Evolutionary conservation across 192 early-diverging fungal genomes (phyloP).

Genomic region (Linnemannia hyalina): DNA sequence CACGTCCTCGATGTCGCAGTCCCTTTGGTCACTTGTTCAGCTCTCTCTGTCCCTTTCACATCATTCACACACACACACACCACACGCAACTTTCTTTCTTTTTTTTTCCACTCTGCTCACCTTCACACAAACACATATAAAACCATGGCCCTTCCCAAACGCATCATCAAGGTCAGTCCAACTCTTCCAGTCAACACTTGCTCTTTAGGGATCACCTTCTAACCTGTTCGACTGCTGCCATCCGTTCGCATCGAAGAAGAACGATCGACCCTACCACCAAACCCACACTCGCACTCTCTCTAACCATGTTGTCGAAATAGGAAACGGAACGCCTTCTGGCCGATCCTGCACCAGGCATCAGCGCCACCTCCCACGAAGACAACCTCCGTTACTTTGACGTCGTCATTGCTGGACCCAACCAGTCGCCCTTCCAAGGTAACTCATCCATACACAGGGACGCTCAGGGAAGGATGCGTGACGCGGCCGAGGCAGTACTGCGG

Average conservation of each 20-base stretch:
- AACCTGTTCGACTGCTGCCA: background rate
- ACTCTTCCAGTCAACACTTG: background rate
- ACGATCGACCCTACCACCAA: background rate
- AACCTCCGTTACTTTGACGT: conserved; percentile 99
- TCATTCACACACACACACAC: background rate
- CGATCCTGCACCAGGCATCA: conserved; percentile 96
- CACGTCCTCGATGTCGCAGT: background rate
- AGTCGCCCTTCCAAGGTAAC: conserved; percentile 97
- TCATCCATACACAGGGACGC: background rate
- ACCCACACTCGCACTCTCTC: background rate
- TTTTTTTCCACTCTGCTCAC: background rate
- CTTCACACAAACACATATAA: conserved; percentile 4
- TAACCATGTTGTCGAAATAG: conserved; percentile 56
- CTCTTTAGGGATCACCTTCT: background rate
- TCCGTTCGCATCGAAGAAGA: background rate
- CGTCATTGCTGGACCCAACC: conserved; percentile 87
- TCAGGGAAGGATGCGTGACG: background rate
- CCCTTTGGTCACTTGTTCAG: background rate
- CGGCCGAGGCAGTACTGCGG: background rate
- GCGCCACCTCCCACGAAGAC: conserved; percentile 89
- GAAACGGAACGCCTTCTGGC: conserved; percentile 95
- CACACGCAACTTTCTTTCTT: background rate
- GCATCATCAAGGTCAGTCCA: conserved; percentile 66
- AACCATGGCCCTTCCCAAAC: conserved; percentile 63
- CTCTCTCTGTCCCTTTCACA: background rate